Evolutionary conservation across 768 basidiomycete genomes (phyloP).

Genomic region (Leucocoprinus sp.): DNA sequence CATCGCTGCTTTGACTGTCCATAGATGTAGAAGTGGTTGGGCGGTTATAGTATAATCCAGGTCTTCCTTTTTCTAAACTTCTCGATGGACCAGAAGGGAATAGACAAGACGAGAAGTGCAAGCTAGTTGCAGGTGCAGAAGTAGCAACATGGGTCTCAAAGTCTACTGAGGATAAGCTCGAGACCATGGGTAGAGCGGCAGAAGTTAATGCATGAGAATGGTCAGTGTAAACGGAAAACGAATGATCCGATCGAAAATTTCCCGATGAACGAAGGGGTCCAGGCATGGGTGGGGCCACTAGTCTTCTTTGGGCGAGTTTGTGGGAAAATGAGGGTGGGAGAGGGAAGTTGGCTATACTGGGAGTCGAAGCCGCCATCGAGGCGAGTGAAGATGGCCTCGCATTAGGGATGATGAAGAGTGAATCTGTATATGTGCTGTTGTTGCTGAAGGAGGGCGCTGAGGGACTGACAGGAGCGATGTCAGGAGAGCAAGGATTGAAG

Average conservation of each 20-base stretch:
- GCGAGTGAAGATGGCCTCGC: neutral
- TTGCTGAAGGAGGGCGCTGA: neutral
- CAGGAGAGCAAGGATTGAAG: neutral
- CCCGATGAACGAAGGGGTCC: neutral
- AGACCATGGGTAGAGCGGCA: neutral
- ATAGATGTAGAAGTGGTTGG: constrained; percentile 1
- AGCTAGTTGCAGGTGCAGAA: neutral
- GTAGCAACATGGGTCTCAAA: neutral
- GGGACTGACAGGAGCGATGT: neutral
- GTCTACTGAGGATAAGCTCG: neutral
- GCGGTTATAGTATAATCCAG: neutral
- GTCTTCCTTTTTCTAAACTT: neutral
- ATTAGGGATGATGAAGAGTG: neutral
- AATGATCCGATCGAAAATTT: neutral
- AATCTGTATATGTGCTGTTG: neutral
- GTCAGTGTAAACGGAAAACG: neutral
- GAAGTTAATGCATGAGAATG: neutral
- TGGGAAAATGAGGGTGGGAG: constrained; percentile 8
- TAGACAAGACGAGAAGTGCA: neutral
- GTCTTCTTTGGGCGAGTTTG: constrained; percentile 4
- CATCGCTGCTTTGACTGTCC: neutral
- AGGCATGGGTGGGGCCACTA: constrained; percentile 1
- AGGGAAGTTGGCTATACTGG: constrained; percentile 3
- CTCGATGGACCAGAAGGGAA: neutral
- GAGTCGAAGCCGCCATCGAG: constrained; percentile 7